Percentiles rank a stretch among this genome's conserved stretches.
phyloP scores from a whole-genome alignment of 805 yeast genomes.

The Metschnikowia koreensis region DNA sequence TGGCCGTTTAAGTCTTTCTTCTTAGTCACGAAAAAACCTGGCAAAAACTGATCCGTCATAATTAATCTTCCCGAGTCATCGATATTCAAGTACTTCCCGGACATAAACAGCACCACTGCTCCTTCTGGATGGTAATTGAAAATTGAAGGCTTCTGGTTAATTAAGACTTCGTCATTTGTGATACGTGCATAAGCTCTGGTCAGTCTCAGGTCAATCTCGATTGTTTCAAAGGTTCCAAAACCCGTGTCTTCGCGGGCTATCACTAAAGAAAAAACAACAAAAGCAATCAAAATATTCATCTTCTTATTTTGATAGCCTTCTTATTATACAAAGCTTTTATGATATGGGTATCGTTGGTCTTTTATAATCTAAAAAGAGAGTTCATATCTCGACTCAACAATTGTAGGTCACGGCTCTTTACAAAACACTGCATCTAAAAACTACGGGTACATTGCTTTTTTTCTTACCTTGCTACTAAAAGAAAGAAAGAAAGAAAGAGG shows the following conservation, averaged over 20 bases:
- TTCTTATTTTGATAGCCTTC: no score
- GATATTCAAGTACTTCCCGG: neutral
- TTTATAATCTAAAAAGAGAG: no score
- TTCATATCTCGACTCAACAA: no score
- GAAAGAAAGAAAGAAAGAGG: no score
- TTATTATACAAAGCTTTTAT: no score
- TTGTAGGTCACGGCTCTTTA: no score
- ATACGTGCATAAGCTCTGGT: neutral
- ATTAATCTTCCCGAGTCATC: neutral
- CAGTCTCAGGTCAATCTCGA: neutral
- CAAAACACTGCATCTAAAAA: no score
- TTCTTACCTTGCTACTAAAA: no score
- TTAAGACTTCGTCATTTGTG: neutral
- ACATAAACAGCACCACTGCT: neutral
- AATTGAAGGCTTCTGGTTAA: neutral
- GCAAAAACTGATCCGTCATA: neutral
- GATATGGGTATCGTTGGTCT: no score
- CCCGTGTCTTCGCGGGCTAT: constrained; percentile 2
- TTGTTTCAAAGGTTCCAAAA: neutral
- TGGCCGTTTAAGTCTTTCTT: neutral
- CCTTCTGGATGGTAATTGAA: constrained; percentile 2
- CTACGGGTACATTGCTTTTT: no score
- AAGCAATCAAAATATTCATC: neutral
- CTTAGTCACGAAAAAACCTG: neutral
- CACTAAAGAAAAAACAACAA: neutral